These are phyloP conservation scores for Moesziomyces globuligerus DNA, from an alignment of 1,284 basidiomycete species.

Conservation along the genomic window DNA sequence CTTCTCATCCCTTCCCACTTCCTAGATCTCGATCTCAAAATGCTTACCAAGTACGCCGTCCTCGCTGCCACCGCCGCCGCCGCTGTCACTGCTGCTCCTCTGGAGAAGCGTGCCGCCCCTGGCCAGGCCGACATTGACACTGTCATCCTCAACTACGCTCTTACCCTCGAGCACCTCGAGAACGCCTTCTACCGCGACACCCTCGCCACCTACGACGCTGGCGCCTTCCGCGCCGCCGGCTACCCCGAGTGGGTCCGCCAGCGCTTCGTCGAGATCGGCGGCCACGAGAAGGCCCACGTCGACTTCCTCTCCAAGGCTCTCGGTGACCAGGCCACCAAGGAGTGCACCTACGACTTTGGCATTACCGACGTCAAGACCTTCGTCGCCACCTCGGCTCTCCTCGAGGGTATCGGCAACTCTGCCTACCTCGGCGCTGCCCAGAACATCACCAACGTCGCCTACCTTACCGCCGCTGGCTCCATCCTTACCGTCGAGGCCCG, in stretches of 20 bases:
- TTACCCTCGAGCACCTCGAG: constrained; percentile 78
- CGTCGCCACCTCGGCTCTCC: constrained; percentile 71
- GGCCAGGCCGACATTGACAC: constrained; percentile 65
- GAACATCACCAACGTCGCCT: constrained; percentile 67
- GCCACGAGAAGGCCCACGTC: constrained; percentile 73
- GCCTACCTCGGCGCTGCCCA: constrained; percentile 73
- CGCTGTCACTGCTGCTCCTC: constrained; percentile 35
- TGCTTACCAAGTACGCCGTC: constrained; percentile 53
- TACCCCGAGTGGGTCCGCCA: constrained; percentile 72
- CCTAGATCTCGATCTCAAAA: constrained; percentile 12
- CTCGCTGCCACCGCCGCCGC: constrained; percentile 52
- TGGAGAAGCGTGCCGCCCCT: constrained; percentile 55
- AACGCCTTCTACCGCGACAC: constrained; percentile 72
- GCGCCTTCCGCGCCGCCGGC: constrained; percentile 73
- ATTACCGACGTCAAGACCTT: constrained; percentile 69
- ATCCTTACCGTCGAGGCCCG: constrained; percentile 58
- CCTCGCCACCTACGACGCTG: constrained; percentile 58
- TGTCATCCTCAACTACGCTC: constrained; percentile 73
- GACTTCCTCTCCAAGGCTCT: constrained; percentile 71
- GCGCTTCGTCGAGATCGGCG: constrained; percentile 64
- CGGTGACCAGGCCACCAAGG: constrained; percentile 71
- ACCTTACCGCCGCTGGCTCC: constrained; percentile 51
- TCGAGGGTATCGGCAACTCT: constrained; percentile 73
- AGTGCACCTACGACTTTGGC: constrained; percentile 75
- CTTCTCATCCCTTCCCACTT: too few relatives aligned